Conservation (phyloP, 306 rosid genomes). For the Quercus mongolica region DNA sequence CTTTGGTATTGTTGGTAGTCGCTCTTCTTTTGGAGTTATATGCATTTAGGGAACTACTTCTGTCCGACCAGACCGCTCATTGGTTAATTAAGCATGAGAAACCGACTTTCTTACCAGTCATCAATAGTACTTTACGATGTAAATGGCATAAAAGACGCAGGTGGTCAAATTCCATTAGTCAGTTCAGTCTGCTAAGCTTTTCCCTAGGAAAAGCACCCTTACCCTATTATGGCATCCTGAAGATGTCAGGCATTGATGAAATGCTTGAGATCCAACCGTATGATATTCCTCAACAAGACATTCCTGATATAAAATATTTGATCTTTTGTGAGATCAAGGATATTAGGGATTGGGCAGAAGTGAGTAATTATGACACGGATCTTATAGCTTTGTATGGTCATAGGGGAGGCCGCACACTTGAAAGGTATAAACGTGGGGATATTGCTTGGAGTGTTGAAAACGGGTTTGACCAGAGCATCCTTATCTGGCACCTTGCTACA, state of each 20-base stretch:
- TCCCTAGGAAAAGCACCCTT: background rate
- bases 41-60: no score
- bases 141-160: no score
- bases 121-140: no score
- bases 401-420: background rate
- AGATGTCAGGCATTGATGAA: background rate
- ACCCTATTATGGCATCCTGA: background rate
- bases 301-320: background rate
- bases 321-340: background rate
- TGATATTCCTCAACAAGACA: slow-evolving; percentile 2
- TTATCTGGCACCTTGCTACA: slow-evolving; percentile 32
- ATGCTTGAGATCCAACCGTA: slow-evolving; percentile 1
- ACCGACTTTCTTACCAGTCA: no score
- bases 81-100: no score
- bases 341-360: no score
- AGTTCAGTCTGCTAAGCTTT: background rate
- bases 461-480: slow-evolving; percentile 20
- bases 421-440: background rate
- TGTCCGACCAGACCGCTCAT: no score
- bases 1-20: no score
- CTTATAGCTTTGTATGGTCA: background rate
- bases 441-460: background rate
- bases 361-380: no score
- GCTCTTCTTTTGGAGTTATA: no score
- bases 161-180: no score